Evolutionary conservation across 2,329 filamentous ascomycete species (phyloP).

Genomic region (Diaporthe sp.): DNA sequence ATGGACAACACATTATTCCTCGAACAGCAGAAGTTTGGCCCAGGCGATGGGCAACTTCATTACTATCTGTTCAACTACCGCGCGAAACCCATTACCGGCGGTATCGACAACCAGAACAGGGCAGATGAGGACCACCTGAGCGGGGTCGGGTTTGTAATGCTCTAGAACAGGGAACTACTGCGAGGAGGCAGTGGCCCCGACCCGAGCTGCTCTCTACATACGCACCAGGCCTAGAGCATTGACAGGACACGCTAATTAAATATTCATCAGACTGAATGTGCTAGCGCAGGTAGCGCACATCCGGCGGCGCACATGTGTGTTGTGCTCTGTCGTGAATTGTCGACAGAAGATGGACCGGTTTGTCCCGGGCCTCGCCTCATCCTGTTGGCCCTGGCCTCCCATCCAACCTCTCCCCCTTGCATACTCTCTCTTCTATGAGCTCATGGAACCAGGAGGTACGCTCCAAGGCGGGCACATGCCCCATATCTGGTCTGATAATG

Average conservation of each 20-base stretch:
- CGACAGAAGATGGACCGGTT: neutral
- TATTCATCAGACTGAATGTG: neutral
- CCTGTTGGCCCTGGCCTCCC: slow-evolving; percentile 34
- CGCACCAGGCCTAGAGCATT: neutral
- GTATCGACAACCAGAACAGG: slow-evolving; percentile 82
- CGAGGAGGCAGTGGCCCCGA: neutral
- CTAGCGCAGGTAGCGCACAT: neutral
- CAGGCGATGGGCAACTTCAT: slow-evolving; percentile 93
- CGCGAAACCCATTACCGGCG: slow-evolving; percentile 84
- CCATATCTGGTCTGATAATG: slow-evolving; percentile 74
- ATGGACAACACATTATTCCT: slow-evolving; percentile 96
- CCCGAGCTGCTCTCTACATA: neutral
- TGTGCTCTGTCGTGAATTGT: neutral
- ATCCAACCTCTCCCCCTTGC: slow-evolving; percentile 60
- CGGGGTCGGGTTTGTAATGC: slow-evolving; percentile 90
- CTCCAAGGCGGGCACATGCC: slow-evolving; percentile 82
- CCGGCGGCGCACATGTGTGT: neutral
- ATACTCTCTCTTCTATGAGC: slow-evolving; percentile 67
- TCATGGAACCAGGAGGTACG: slow-evolving; percentile 74
- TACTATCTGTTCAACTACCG: slow-evolving; percentile 99
- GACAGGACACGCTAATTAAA: neutral
- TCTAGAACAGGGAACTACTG: slow-evolving; percentile 42
- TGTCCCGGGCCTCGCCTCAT: neutral
- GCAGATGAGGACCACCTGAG: slow-evolving; percentile 83
- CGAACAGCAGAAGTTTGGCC: slow-evolving; percentile 92